Conservation (phyloP, 306 rosid species). For the Vigna angularis region DNA sequence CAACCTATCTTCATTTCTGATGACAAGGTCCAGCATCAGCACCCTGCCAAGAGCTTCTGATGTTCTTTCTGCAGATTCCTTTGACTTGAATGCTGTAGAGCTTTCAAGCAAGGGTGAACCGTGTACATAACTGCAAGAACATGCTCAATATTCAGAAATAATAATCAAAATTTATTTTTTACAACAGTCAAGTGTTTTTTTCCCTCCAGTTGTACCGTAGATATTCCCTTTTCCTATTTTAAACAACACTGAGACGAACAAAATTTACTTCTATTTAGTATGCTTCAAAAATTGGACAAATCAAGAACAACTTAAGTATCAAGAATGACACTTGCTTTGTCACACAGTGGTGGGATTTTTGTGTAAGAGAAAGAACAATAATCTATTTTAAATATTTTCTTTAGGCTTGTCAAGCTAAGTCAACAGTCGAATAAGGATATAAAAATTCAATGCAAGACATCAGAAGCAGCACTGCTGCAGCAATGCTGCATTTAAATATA, state of each 20-base stretch:
- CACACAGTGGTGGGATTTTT: neutral
- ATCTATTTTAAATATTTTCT: constrained; percentile 23
- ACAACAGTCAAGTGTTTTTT: neutral
- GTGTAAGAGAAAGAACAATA: constrained; percentile 8
- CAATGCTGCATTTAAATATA: constrained; percentile 22
- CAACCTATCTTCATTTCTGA: constrained; percentile 97
- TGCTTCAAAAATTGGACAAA: neutral
- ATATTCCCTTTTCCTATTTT: no score
- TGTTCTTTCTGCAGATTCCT: constrained; percentile 69
- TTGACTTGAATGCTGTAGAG: constrained; percentile 71
- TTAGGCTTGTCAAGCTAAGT: constrained; percentile 23
- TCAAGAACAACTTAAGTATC: constrained; percentile 9
- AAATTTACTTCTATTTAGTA: neutral
- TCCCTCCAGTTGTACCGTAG: neutral
- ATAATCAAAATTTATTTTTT: constrained; percentile 36
- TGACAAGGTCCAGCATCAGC: constrained; percentile 88
- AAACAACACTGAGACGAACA: no score
- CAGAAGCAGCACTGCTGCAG: neutral
- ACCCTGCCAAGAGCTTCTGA: constrained; percentile 89
- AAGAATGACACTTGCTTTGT: neutral
- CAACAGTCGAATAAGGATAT: neutral
- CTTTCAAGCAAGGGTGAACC: constrained; percentile 94
- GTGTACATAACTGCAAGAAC: constrained; percentile 80
- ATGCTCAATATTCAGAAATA: constrained; percentile 37
- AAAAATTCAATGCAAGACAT: constrained; percentile 3